Evolutionary conservation across 257 asterid species (phyloP), one percentile per base, ranked within the genome.

Genomic region (Coffea canephora): DNA sequence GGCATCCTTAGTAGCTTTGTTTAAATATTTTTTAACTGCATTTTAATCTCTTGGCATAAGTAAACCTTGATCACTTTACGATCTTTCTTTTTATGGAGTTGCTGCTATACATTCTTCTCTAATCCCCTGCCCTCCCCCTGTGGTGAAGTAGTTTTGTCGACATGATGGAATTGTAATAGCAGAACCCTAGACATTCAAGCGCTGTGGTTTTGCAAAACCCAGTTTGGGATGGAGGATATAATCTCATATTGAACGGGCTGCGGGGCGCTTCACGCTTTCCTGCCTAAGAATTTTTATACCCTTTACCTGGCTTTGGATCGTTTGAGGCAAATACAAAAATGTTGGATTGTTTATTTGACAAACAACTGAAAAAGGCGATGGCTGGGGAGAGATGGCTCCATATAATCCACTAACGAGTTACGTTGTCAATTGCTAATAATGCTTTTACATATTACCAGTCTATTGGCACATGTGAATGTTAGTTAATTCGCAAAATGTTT

Each of bases 101-200:
- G 57, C 39, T 45, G 74, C 39, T 50, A 21, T 70, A 19, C 46
- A 43, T 70, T 70, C 36, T 70, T 18, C n/a, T 34, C 14, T 21
- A 15, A 50, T 43, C 59, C 27, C 23, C 3, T 18, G 50, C 6
- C 48, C 6, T 2, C 18, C 46, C 23, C 13, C 1, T n/a, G 43
- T 16, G 23, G 41, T 34, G 36, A 36, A 23, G 55, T n/a, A 19
- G 54, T 50, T 55, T 76, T 39, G 45, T 49, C 45, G 54, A 69
- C 54, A 55, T 39, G 16, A 48, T 77, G 81, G 81, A 52, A 68
- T 45, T 77, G 81, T 67, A 66, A 65, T 65, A 23, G 18, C 48
- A 15, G 23, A 3, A n/a, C 34, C 8, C 68, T 62, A 62, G 68
- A n/a, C 9, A n/a, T 62, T 23, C 68, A 0, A 59, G 65, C 27